Conservation (phyloP, 306 rosid genomes). For the Sphenostylis stenocarpa region DNA sequence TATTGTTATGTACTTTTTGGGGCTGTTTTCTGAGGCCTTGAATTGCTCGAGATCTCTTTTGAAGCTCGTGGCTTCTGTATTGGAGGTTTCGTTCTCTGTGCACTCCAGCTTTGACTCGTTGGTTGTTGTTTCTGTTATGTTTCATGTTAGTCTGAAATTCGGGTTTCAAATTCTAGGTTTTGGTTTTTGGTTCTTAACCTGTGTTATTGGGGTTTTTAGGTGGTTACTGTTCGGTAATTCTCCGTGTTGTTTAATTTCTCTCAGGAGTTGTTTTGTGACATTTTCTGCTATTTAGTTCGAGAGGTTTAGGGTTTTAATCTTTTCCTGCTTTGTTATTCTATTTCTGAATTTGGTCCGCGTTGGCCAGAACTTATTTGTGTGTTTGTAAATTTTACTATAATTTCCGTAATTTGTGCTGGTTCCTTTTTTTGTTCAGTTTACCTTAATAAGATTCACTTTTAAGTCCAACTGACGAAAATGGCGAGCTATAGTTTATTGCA, state of each 20-base stretch:
- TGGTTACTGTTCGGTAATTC: not conserved
- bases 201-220: not conserved
- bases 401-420: not conserved
- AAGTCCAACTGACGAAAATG: constrained; percentile 18
- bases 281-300: not conserved
- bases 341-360: constrained; percentile 23
- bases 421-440: constrained; percentile 4
- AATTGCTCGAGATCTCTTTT: constrained; percentile 56
- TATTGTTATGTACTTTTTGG: not conserved
- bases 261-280: not conserved
- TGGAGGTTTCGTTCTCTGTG: constrained; percentile 20
- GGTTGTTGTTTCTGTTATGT: constrained; percentile 2
- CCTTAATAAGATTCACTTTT: constrained; percentile 9
- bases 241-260: not conserved
- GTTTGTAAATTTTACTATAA: not conserved
- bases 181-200: not conserved
- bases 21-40: constrained; percentile 24
- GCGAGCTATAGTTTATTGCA: constrained; percentile 8
- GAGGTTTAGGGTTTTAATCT: constrained; percentile 36
- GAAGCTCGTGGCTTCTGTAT: constrained; percentile 3
- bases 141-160: not conserved
- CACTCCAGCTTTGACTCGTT: constrained; percentile 14
- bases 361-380: not conserved
- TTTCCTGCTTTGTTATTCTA: constrained; percentile 1
- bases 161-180: constrained; percentile 3